These are phyloP conservation scores for Penicillium decumbens DNA, from an alignment of 2,329 filamentous ascomycete genomes.

Conservation along the genomic window DNA sequence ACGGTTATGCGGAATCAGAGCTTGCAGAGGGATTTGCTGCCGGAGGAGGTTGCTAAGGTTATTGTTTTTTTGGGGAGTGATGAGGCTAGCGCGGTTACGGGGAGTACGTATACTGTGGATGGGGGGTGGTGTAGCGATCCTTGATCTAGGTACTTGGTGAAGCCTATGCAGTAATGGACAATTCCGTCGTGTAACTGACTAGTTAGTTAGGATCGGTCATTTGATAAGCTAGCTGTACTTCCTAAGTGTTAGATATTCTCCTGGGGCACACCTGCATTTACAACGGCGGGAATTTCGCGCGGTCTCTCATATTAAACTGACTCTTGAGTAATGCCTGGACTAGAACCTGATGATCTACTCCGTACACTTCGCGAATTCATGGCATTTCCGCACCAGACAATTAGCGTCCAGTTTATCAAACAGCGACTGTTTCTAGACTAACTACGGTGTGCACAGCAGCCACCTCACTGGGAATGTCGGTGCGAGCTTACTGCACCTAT, in stretches of 20 bases:
- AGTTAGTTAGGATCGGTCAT: no score
- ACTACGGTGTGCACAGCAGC: no score
- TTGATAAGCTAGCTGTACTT: no score
- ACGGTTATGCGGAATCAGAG: slow-evolving; percentile 41
- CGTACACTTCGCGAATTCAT: no score
- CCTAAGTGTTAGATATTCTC: no score
- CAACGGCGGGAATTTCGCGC: no score
- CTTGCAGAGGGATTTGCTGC: slow-evolving; percentile 37
- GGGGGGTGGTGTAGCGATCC: slow-evolving; percentile 14
- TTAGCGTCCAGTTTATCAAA: background rate
- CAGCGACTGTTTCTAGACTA: background rate
- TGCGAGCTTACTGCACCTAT: background rate
- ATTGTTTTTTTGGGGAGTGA: slow-evolving; percentile 47
- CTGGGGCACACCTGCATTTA: no score
- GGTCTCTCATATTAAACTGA: no score
- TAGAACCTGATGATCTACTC: slow-evolving; percentile 14
- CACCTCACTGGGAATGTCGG: background rate
- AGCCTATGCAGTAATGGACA: no score
- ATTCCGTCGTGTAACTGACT: no score
- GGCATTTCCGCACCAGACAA: background rate
- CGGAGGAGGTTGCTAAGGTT: slow-evolving; percentile 46
- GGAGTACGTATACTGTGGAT: slow-evolving; percentile 42
- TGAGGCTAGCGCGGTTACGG: slow-evolving; percentile 47
- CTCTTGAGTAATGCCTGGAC: background rate
- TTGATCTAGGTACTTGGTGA: background rate